Percentiles rank a stretch among this genome's conserved stretches.
phyloP scores from a whole-genome alignment of 2,329 filamentous ascomycete genomes.

The Kalaharituber pfeilii region DNA sequence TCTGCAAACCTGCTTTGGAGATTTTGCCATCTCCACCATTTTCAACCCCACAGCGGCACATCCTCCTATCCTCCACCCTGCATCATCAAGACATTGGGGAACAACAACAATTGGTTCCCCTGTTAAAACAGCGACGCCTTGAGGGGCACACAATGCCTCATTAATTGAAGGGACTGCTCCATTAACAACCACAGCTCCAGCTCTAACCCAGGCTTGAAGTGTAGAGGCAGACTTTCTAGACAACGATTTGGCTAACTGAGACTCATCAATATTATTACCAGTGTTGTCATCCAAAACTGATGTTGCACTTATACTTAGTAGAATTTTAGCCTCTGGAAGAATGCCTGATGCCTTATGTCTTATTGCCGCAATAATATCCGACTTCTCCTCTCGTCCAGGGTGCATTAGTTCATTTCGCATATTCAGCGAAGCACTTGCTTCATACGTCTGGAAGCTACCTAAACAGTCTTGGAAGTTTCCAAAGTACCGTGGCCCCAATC shows the following conservation, averaged over 20 bases:
- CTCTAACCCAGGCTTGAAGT: constrained; percentile 17
- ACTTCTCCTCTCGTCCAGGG: constrained; percentile 74
- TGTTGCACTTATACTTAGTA: constrained; percentile 68
- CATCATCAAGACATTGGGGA: constrained; percentile 76
- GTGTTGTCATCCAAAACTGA: constrained; percentile 69
- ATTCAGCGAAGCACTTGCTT: constrained; percentile 76
- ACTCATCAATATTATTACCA: constrained; percentile 51
- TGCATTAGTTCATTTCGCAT: constrained; percentile 81
- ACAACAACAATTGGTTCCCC: constrained; percentile 67
- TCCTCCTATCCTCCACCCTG: constrained; percentile 81
- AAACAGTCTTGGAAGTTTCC: constrained; percentile 95
- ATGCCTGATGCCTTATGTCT: constrained; percentile 67
- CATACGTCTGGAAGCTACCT: constrained; percentile 90
- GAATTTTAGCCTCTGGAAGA: constrained; percentile 60
- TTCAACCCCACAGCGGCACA: constrained; percentile 74
- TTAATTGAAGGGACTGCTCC: constrained; percentile 73
- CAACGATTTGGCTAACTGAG: constrained; percentile 62
- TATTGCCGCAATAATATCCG: constrained; percentile 80
- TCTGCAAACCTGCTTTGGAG: constrained; percentile 51
- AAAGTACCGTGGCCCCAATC: constrained; percentile 75
- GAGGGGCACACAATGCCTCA: constrained; percentile 63
- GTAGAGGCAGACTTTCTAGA: constrained; percentile 29
- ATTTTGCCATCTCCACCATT: constrained; percentile 59
- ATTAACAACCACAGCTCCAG: constrained; percentile 57
- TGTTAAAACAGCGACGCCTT: constrained; percentile 65